Base-by-base conservation (phyloP, 192 early-diverging fungal species). In the Backusella tarrabulga region DNA sequence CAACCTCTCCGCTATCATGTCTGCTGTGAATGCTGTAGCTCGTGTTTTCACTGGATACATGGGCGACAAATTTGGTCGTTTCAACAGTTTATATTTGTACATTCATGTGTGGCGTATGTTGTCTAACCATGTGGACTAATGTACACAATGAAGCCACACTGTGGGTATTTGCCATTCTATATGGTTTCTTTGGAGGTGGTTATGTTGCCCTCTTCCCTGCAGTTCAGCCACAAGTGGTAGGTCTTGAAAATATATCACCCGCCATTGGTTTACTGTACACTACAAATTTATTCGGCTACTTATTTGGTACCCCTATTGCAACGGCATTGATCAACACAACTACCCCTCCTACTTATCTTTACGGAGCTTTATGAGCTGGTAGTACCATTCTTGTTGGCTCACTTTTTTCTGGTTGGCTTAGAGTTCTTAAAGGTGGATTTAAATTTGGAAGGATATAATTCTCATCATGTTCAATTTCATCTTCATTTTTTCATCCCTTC, bases 101-200 rank as follows among this genome's bases (percentile, higher is more conserved):
- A 11, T 83, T 87, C 34, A 32, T 87, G 14, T 81, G 79, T 5
- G 86, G 86, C 3, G 8, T 80, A 14, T 78, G 81, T 32, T 87
- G 86, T 74, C 70, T 88, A 19, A 76, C 60, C 1, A 76, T 88
- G 23, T 88, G 85, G 86, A 84, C 75, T 9, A 73, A 76, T 63
- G 87, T 85, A 0, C 63, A 82, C n/a, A 79, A 79, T 44, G 75
- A 83, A 21, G 74, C 73, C 12, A 80, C 78, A 11, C 46, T 88
- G 8, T 80, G 78, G 34, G 73, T 77, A 19, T 88, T 88, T 74
- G 81, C 82, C 42, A 70, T 83, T 1, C 56, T 79, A 5, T 88
- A 86, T 68, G 87, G 87, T 60, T 74, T 88, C 19, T 83, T 83
- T 68, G 85, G 85, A 29, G 85, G 87, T 66, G 87, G 81, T 0